phyloP scores from a whole-genome alignment of 2,329 filamentous ascomycete species.

The Magnaporthiopsis incrustans region DNA sequence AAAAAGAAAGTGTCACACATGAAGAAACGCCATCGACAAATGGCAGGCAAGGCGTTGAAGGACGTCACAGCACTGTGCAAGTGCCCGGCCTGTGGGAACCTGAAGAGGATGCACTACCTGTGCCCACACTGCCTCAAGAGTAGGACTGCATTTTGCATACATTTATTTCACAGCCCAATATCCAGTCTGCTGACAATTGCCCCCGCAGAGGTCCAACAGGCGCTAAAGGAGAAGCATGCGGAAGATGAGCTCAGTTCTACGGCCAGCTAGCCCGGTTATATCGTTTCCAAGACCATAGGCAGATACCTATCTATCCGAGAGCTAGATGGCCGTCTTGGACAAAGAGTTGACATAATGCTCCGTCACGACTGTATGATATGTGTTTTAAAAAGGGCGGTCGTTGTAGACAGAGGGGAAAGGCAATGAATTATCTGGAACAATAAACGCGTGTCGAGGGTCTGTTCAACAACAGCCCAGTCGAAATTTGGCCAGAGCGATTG shows the following conservation, averaged over 20 bases:
- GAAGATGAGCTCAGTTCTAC: conserved; percentile 7
- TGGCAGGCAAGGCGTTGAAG: conserved; percentile 92
- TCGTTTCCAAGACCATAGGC: background rate
- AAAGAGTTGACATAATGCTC: background rate
- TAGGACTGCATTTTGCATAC: conserved; percentile 4
- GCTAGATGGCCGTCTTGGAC: background rate
- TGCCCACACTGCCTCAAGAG: conserved; percentile 63
- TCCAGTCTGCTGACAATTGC: conserved; percentile 13
- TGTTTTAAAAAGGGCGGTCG: background rate
- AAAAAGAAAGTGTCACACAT: conserved; percentile 99
- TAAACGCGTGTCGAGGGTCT: background rate
- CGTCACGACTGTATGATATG: background rate
- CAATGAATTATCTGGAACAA: background rate
- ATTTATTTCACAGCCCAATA: background rate
- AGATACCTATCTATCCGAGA: background rate
- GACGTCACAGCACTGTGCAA: conserved; percentile 82
- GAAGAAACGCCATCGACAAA: conserved; percentile 86
- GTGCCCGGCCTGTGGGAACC: conserved; percentile 80
- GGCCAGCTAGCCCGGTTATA: no score
- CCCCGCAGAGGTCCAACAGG: conserved; percentile 36
- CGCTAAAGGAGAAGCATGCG: conserved; percentile 20
- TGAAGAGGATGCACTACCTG: conserved; percentile 81
- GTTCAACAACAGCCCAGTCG: no score
- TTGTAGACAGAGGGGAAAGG: background rate
- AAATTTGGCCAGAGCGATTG: no score